A percentile compares a stretch with the other conserved stretches of the same genome.
phyloP scores from a whole-genome alignment of 257 asterid genomes.

The Cruciata laevipes region DNA sequence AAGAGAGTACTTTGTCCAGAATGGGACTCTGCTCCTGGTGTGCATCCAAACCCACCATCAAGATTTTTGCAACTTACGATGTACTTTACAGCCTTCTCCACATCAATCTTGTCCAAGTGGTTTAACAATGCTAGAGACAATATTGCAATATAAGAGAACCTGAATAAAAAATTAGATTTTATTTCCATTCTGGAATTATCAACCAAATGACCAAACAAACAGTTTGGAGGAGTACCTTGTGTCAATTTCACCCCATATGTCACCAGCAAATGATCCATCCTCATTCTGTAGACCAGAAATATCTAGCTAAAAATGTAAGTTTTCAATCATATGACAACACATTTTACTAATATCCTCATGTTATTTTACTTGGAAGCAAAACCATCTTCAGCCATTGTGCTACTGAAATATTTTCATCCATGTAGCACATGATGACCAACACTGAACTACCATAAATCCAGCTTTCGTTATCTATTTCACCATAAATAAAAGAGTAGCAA shows the following conservation, averaged over 20 bases:
- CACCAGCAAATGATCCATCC: slow-evolving; percentile 93
- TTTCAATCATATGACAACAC: slow-evolving; percentile 2
- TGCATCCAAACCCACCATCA: slow-evolving; percentile 97
- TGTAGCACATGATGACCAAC: background rate
- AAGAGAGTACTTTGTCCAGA: slow-evolving; percentile 77
- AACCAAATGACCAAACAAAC: slow-evolving; percentile 6
- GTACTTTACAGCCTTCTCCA: slow-evolving; percentile 75
- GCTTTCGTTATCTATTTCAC: background rate
- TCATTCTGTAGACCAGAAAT: slow-evolving; percentile 76
- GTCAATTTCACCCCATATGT: slow-evolving; percentile 94
- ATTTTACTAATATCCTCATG: background rate
- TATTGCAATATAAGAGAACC: slow-evolving; percentile 82
- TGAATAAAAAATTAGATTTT: slow-evolving; percentile 19
- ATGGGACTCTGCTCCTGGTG: slow-evolving; percentile 95
- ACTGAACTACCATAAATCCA: background rate
- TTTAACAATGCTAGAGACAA: slow-evolving; percentile 66
- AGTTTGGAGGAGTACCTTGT: slow-evolving; percentile 46
- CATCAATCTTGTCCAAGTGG: slow-evolving; percentile 62
- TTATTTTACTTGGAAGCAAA: background rate
- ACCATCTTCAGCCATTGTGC: background rate
- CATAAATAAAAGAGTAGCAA: background rate
- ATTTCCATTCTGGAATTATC: slow-evolving; percentile 6
- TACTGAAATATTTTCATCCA: background rate
- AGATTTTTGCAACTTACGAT: slow-evolving; percentile 85
- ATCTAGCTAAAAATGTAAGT: slow-evolving; percentile 62